These are phyloP conservation scores for Saturnispora quitensis DNA, from an alignment of 805 yeast genomes.

Conservation along the genomic window DNA sequence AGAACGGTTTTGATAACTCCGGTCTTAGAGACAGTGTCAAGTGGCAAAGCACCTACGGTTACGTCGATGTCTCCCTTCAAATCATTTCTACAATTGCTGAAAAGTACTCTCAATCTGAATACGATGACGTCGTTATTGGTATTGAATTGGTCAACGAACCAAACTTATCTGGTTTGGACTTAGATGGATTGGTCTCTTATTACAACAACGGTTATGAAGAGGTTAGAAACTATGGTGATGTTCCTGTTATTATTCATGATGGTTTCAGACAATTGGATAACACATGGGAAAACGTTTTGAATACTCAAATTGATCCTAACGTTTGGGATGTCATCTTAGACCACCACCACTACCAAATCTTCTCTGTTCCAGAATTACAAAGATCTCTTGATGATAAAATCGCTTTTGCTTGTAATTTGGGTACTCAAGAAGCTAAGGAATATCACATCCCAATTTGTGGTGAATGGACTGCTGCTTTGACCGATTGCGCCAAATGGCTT, in stretches of 20 bases:
- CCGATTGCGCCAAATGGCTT: slow-evolving; percentile 63
- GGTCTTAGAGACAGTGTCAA: slow-evolving; percentile 52
- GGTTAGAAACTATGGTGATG: slow-evolving; percentile 44
- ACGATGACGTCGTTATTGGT: slow-evolving; percentile 68
- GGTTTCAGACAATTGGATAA: slow-evolving; percentile 48
- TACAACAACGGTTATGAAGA: slow-evolving; percentile 54
- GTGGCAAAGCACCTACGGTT: slow-evolving; percentile 44
- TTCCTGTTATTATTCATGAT: slow-evolving; percentile 59
- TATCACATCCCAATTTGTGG: slow-evolving; percentile 73
- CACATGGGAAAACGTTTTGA: slow-evolving; percentile 55
- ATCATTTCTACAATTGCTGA: slow-evolving; percentile 47
- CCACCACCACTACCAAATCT: slow-evolving; percentile 89
- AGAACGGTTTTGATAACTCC: slow-evolving; percentile 79
- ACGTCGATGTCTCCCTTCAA: slow-evolving; percentile 40
- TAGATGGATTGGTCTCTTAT: slow-evolving; percentile 49
- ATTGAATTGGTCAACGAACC: slow-evolving; percentile 89
- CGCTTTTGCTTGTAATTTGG: slow-evolving; percentile 40
- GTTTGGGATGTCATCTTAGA: slow-evolving; percentile 64
- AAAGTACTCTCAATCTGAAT: slow-evolving; percentile 55
- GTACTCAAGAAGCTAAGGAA: slow-evolving; percentile 36
- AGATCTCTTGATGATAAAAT: slow-evolving; percentile 57
- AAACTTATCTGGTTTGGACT: slow-evolving; percentile 57
- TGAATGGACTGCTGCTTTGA: slow-evolving; percentile 64
- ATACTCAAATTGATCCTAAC: slow-evolving; percentile 25
- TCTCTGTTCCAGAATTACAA: slow-evolving; percentile 51